phyloP scores from a whole-genome alignment of 331 rosid genomes.

The Ulmus americana region DNA sequence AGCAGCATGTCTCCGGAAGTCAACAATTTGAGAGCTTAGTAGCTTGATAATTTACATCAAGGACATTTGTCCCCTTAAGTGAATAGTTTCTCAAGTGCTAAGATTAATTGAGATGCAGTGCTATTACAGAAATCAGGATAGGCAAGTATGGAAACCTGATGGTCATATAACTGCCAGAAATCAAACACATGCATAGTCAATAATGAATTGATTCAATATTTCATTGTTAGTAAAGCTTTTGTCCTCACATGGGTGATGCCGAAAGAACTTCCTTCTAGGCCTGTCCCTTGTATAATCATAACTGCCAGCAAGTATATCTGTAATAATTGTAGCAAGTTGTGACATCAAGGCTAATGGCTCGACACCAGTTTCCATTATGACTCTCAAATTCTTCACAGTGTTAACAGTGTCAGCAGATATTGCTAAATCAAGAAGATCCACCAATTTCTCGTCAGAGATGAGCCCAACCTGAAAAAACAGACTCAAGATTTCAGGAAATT shows the following conservation, averaged over 20 bases:
- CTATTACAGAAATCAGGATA: background rate
- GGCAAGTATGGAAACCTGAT: background rate
- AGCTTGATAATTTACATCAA: slow-evolving; percentile 9
- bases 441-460: slow-evolving; percentile 91
- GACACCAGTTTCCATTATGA: slow-evolving; percentile 93
- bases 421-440: slow-evolving; percentile 96
- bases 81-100: background rate
- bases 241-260: slow-evolving; percentile 76
- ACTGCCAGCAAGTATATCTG: slow-evolving; percentile 96
- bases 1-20: slow-evolving; percentile 6
- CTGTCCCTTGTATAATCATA: slow-evolving; percentile 71
- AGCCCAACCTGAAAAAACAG: slow-evolving; percentile 77
- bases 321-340: slow-evolving; percentile 93
- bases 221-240: slow-evolving; percentile 2
- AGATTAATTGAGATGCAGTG: background rate
- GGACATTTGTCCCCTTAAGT: background rate
- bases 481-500: slow-evolving; percentile 28
- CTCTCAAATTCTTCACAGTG: slow-evolving; percentile 88
- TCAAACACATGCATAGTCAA: slow-evolving; percentile 11
- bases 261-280: slow-evolving; percentile 82
- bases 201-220: background rate
- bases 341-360: slow-evolving; percentile 95
- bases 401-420: slow-evolving; percentile 94
- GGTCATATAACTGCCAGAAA: background rate
- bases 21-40: slow-evolving; percentile 5